Conservation (phyloP, 169 alveolate genomes). For the Babesia sp. region DNA sequence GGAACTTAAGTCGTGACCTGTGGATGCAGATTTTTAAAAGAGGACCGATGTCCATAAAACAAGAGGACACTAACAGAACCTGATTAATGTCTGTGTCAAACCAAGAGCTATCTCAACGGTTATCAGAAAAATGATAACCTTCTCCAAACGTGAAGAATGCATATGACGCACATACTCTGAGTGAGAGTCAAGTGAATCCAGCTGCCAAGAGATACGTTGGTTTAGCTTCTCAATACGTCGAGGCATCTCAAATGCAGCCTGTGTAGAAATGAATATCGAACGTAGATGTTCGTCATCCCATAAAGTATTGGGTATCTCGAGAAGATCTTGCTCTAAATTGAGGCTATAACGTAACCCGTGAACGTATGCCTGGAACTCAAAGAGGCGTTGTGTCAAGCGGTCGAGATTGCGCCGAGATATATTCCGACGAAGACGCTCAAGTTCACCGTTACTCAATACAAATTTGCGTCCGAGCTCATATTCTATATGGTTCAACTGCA, state of each 20-base stretch:
- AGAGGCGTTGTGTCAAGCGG: slow-evolving; percentile 20
- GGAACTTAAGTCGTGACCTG: too few species aligned
- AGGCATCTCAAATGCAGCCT: slow-evolving; percentile 62
- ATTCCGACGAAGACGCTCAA: not conserved
- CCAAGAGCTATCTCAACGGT: slow-evolving; percentile 73
- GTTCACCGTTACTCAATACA: slow-evolving; percentile 31
- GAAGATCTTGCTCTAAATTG: slow-evolving; percentile 57
- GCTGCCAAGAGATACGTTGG: slow-evolving; percentile 70
- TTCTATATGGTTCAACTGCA: slow-evolving; percentile 39
- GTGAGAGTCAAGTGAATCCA: slow-evolving; percentile 72
- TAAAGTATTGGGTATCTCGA: slow-evolving; percentile 69
- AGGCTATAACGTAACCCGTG: slow-evolving; percentile 45
- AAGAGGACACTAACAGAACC: too few species aligned
- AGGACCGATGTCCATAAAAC: too few species aligned
- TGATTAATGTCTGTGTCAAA: slow-evolving; percentile 2
- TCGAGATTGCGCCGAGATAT: slow-evolving; percentile 28
- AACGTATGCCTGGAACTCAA: slow-evolving; percentile 45
- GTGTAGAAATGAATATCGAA: slow-evolving; percentile 56
- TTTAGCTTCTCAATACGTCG: slow-evolving; percentile 72
- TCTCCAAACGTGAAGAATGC: slow-evolving; percentile 74
- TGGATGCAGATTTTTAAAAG: too few species aligned
- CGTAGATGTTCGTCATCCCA: slow-evolving; percentile 75
- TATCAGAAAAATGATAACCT: slow-evolving; percentile 68
- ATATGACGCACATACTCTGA: slow-evolving; percentile 72
- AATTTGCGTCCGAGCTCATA: slow-evolving; percentile 2